Evolutionary conservation across 306 rosid species (phyloP).

Genomic region (Ormosia emarginata): DNA sequence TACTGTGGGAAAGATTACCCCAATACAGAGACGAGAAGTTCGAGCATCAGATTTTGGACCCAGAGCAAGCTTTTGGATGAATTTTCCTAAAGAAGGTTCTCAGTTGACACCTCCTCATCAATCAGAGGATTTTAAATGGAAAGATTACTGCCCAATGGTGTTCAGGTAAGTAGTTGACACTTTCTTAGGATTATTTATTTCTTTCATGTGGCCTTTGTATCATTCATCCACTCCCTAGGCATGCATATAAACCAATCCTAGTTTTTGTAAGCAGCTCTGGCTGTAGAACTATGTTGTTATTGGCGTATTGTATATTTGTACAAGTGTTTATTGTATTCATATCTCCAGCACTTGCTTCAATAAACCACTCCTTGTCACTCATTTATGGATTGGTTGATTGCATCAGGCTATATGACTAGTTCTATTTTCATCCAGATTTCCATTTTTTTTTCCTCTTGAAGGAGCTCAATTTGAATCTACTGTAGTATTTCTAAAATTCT

Average conservation of each 20-base stretch:
- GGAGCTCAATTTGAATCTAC: slow-evolving; percentile 2
- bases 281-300: neutral
- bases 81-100: slow-evolving; percentile 92
- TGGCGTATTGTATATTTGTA: neutral
- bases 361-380: neutral
- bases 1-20: slow-evolving; percentile 98
- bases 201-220: neutral
- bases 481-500: neutral
- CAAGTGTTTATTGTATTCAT: neutral
- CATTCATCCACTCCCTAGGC: slow-evolving; percentile 17
- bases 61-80: slow-evolving; percentile 99
- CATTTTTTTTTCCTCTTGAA: neutral
- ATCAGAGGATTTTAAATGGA: slow-evolving; percentile 97
- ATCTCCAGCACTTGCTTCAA: neutral
- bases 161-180: slow-evolving; percentile 64
- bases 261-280: neutral
- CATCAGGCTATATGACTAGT: neutral
- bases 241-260: slow-evolving; percentile 13
- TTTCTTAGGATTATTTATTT: slow-evolving; percentile 8
- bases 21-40: slow-evolving; percentile 94
- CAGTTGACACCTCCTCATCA: slow-evolving; percentile 95
- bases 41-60: slow-evolving; percentile 91
- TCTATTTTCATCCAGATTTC: neutral
- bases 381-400: neutral
- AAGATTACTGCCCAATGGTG: slow-evolving; percentile 98